Evolutionary conservation across 163 green algal genomes (phyloP), one percentile per base, ranked within the genome.

Genomic region (Coccomyxa subellipsoidea): DNA sequence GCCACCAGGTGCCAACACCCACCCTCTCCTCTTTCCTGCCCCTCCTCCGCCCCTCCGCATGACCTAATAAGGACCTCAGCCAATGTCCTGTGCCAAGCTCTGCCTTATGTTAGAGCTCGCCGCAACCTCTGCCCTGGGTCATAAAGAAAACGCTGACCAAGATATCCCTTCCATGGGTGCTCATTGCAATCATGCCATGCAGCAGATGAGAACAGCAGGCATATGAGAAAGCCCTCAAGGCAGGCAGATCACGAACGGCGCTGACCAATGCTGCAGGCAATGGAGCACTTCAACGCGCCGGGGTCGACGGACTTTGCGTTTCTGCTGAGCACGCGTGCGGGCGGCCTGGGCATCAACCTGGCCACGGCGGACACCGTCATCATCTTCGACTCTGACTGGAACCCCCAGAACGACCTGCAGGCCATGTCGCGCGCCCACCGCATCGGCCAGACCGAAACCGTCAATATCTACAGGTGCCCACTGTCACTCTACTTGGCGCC

Each of bases 301-400:
- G 90, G 82, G 31, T 90, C 85, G 31, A 78, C 54, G 9, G 91
- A 94, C 78, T 96, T 95, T 90, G 89, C 88, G 32, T 98, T 98
- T 87, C 86, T 98, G 84, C 90, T 98, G 78, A 97, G 92, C 40
- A 98, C 96, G 12, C 92, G 96, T 1, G 96, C 96, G 4, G 96
- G 96, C 8, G 96, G 96, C 0, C 92, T 99, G 80, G 95, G 96
- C 84, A 98, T 99, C 91, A 99, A 99, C 88, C 92, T 99, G 38
- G 90, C 91, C 36, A 96, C 94, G 2, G 96, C 96, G 2, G 96
- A 99, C 91, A 99, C 96, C 0, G 96, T 99, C 35, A 92, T 98
- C 85, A 95, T 98, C 83, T 98, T 95, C 85, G 95, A 98, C 89
- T 92, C 84, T 1, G 96, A 98, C 88, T 98, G 94, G 94, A 99